Evolutionary conservation across 1,284 basidiomycete genomes (phyloP).

Genomic region (Papiliotrema terrestris): DNA sequence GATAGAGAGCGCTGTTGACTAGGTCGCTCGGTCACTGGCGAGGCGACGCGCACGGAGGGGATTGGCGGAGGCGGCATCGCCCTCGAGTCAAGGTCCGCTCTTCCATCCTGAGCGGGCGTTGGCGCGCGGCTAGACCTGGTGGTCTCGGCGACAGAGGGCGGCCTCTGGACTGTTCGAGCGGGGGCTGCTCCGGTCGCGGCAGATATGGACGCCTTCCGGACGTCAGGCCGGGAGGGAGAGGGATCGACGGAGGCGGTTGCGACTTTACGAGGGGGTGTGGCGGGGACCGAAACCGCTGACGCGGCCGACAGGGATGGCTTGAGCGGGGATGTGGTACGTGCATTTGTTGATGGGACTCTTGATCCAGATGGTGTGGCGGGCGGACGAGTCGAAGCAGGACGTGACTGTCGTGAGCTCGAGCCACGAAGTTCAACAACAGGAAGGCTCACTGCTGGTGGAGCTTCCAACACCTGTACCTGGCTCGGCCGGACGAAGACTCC

Average conservation of each 20-base stretch:
- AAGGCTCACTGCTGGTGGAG: slow-evolving; percentile 9
- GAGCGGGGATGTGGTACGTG: slow-evolving; percentile 16
- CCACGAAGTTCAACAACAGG: background rate
- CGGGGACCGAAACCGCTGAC: background rate
- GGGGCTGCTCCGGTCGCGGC: background rate
- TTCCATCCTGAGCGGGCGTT: background rate
- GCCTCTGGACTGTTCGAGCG: slow-evolving; percentile 11
- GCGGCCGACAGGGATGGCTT: slow-evolving; percentile 7
- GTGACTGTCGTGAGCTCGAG: slow-evolving; percentile 10
- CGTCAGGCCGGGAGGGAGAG: background rate
- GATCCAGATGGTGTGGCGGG: slow-evolving; percentile 26
- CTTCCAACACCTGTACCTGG: slow-evolving; percentile 66
- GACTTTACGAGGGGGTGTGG: slow-evolving; percentile 1
- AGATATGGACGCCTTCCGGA: background rate
- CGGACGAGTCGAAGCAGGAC: slow-evolving; percentile 17
- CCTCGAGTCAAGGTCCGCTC: background rate
- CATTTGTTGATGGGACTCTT: slow-evolving; percentile 12
- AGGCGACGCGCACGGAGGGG: background rate
- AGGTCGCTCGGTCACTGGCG: slow-evolving; percentile 1
- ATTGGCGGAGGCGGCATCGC: slow-evolving; percentile 13
- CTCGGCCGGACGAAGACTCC: slow-evolving; percentile 90
- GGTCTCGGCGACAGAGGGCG: slow-evolving; percentile 20
- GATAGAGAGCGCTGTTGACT: slow-evolving; percentile 11
- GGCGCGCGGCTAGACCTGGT: background rate
- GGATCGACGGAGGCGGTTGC: background rate